These are phyloP conservation scores for Colletotrichum plurivorum DNA, from an alignment of 2,329 filamentous ascomycete genomes.

Conservation along the genomic window DNA sequence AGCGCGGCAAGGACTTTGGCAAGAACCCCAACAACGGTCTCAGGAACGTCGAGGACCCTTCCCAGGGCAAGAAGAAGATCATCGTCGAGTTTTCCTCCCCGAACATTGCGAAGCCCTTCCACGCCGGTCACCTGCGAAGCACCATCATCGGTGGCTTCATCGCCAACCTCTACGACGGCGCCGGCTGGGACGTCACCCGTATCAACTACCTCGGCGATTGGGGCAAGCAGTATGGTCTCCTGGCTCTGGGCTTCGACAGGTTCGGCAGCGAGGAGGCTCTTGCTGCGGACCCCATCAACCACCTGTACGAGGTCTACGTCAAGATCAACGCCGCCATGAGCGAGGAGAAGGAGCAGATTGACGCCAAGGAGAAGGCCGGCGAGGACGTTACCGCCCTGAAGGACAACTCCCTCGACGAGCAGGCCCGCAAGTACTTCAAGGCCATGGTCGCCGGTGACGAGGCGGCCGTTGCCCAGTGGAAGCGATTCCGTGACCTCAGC, in stretches of 20 bases:
- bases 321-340: constrained; percentile 79
- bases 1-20: constrained; percentile 73
- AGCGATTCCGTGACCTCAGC: constrained; percentile 75
- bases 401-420: constrained; percentile 76
- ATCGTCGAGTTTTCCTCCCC: constrained; percentile 89
- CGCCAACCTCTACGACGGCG: constrained; percentile 77
- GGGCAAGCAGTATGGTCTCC: constrained; percentile 82
- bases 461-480: constrained; percentile 73
- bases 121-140: constrained; percentile 82
- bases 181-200: constrained; percentile 80
- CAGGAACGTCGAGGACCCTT: constrained; percentile 72
- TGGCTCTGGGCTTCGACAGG: constrained; percentile 81
- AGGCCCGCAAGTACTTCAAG: constrained; percentile 81
- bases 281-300: constrained; percentile 81
- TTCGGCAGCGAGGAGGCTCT: constrained; percentile 83
- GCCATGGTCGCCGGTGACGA: constrained; percentile 78
- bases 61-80: constrained; percentile 73
- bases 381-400: constrained; percentile 65
- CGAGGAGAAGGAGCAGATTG: constrained; percentile 77
- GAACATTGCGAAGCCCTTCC: constrained; percentile 89
- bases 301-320: constrained; percentile 87
- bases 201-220: constrained; percentile 88
- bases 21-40: constrained; percentile 73
- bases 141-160: constrained; percentile 87
- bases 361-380: constrained; percentile 67